These are phyloP conservation scores for Arachnomyces sp. DNA, from an alignment of 2,329 filamentous ascomycete genomes.

Conservation along the genomic window DNA sequence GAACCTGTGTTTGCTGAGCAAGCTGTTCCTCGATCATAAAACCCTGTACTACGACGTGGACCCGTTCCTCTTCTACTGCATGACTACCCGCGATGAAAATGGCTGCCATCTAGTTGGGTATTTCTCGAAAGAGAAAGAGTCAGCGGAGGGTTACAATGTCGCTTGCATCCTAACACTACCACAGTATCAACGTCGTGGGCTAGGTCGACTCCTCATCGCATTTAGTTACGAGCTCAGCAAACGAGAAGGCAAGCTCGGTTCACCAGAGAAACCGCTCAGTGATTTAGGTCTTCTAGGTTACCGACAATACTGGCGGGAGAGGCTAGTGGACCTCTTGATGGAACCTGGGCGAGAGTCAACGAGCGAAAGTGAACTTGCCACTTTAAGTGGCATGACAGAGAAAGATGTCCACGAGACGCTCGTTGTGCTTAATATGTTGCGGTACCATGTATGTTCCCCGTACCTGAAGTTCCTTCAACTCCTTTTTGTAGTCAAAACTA, in stretches of 20 bases:
- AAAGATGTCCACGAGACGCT: conserved; percentile 93
- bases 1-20: conserved; percentile 89
- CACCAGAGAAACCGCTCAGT: conserved; percentile 90
- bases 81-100: conserved; percentile 84
- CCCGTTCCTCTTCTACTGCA: conserved; percentile 93
- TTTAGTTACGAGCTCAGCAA: conserved; percentile 97
- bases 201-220: conserved; percentile 85
- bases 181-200: conserved; percentile 92
- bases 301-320: conserved; percentile 95
- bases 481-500: conserved; percentile 12
- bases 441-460: conserved; percentile 58
- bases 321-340: conserved; percentile 78
- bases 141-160: conserved; percentile 92
- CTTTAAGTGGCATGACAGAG: conserved; percentile 83
- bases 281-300: conserved; percentile 91
- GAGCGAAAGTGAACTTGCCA: conserved; percentile 78
- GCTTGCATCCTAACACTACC: conserved; percentile 95
- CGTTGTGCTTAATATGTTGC: conserved; percentile 87
- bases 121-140: conserved; percentile 98
- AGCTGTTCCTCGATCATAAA: conserved; percentile 96
- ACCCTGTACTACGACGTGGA: conserved; percentile 98
- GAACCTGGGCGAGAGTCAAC: conserved; percentile 57
- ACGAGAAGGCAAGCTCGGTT: conserved; percentile 89
- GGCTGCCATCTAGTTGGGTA: conserved; percentile 98
- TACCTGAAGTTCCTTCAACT: conserved; percentile 1